Evolutionary conservation across 179 eudicot genomes (phyloP).

Genomic region (Gypsophila paniculata): DNA sequence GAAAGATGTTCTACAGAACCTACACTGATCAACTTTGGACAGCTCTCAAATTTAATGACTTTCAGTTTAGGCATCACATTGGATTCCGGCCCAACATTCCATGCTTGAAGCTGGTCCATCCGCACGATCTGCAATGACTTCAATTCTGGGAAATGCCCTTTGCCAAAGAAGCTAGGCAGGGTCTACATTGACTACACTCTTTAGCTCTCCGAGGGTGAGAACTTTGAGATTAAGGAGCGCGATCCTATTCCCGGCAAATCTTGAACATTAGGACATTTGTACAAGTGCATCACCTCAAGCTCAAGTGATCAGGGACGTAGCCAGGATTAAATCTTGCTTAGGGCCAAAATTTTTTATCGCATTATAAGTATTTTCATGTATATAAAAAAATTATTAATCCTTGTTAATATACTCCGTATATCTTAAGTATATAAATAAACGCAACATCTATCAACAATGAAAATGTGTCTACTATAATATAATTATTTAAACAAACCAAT

Average conservation of each 20-base stretch:
- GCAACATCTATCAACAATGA: too few species aligned
- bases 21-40: slow-evolving; percentile 11
- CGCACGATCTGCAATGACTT: slow-evolving; percentile 3
- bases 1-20: not conserved
- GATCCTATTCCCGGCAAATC: slow-evolving; percentile 5
- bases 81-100: not conserved
- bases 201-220: not conserved
- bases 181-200: not conserved
- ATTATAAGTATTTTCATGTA: too few species aligned
- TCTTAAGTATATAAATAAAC: too few species aligned
- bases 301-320: too few species aligned
- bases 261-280: not conserved
- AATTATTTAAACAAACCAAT: too few species aligned
- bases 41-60: not conserved
- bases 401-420: too few species aligned
- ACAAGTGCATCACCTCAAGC: slow-evolving; percentile 13
- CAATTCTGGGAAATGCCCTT: slow-evolving; percentile 7
- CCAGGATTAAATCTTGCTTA: too few species aligned
- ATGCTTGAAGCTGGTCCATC: slow-evolving; percentile 10
- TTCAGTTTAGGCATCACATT: slow-evolving; percentile 13
- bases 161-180: not conserved
- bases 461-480: too few species aligned
- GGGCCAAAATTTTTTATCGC: too few species aligned
- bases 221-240: slow-evolving; percentile 2
- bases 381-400: too few species aligned